These are phyloP conservation scores for Paraleonurus japonicus DNA, from an alignment of 257 asterid genomes.

Conservation along the genomic window DNA sequence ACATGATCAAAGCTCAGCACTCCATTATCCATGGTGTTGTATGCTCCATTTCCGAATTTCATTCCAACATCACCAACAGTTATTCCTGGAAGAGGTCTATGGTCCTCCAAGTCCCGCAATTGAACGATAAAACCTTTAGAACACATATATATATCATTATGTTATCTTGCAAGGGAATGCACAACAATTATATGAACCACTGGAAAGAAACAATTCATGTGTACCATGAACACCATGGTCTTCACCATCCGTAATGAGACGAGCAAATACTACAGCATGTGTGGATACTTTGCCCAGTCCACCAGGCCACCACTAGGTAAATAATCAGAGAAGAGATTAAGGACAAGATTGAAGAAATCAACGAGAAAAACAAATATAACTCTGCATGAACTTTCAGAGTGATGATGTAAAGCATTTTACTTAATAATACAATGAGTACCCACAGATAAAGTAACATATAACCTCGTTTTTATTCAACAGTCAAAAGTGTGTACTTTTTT, in stretches of 20 bases:
- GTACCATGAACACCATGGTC: slow-evolving; percentile 90
- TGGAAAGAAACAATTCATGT: slow-evolving; percentile 7
- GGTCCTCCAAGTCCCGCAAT: slow-evolving; percentile 89
- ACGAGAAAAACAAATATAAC: neutral
- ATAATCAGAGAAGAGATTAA: slow-evolving; percentile 23
- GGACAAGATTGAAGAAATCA: slow-evolving; percentile 6
- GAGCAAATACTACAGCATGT: slow-evolving; percentile 90
- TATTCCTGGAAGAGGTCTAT: slow-evolving; percentile 81
- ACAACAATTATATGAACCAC: slow-evolving; percentile 18
- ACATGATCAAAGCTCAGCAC: slow-evolving; percentile 83
- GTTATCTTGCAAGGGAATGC: neutral
- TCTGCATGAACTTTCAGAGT: slow-evolving; percentile 2
- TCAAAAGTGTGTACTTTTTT: neutral
- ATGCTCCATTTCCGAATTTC: slow-evolving; percentile 98
- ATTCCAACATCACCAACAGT: slow-evolving; percentile 95
- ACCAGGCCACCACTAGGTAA: slow-evolving; percentile 98
- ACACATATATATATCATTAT: neutral
- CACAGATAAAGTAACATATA: slow-evolving; percentile 2
- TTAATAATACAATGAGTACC: slow-evolving; percentile 1
- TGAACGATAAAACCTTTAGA: slow-evolving; percentile 84
- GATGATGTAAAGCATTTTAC: neutral
- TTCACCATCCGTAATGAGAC: slow-evolving; percentile 74
- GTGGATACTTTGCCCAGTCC: slow-evolving; percentile 98
- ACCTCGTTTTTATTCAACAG: slow-evolving; percentile 16
- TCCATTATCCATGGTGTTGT: slow-evolving; percentile 97